These are phyloP conservation scores for Camelina laxa DNA, from an alignment of 345 rosid genomes.

Conservation along the genomic window DNA sequence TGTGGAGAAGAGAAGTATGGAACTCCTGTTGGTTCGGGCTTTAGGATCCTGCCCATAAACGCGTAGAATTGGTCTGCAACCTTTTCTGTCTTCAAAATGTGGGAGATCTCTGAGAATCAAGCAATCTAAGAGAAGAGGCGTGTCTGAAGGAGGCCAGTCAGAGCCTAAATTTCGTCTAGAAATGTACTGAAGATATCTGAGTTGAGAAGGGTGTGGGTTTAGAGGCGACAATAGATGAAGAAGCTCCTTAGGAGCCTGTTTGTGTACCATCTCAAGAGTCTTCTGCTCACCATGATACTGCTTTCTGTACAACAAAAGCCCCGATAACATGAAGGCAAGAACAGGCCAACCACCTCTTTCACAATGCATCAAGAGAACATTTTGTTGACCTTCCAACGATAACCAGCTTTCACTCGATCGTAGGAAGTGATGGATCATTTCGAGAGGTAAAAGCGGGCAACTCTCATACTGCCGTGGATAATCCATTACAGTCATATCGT, in stretches of 20 bases:
- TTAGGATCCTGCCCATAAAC: conserved; percentile 89
- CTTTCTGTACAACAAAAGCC: conserved; percentile 78
- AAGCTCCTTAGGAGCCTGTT: conserved; percentile 96
- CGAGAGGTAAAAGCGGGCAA: conserved; percentile 84
- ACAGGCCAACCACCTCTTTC: conserved; percentile 99
- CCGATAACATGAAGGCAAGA: conserved; percentile 96
- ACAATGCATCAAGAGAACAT: conserved; percentile 94
- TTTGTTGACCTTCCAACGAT: conserved; percentile 90
- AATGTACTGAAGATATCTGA: conserved; percentile 97
- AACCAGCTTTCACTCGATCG: conserved; percentile 96
- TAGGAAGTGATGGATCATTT: conserved; percentile 94
- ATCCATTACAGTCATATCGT: conserved; percentile 99
- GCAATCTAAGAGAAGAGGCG: conserved; percentile 85
- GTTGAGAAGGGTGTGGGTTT: conserved; percentile 92
- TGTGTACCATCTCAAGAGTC: conserved; percentile 98
- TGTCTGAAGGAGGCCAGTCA: conserved; percentile 97
- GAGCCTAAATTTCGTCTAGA: conserved; percentile 84
- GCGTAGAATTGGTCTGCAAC: conserved; percentile 86
- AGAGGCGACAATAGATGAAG: conserved; percentile 80
- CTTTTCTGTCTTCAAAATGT: conserved; percentile 66
- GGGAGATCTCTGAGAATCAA: conserved; percentile 86
- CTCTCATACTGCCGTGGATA: conserved; percentile 94
- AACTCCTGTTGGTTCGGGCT: conserved; percentile 74
- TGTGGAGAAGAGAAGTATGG: conserved; percentile 84
- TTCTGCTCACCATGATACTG: conserved; percentile 94